A percentile compares a stretch with the other conserved stretches of the same genome.
Conservation (phyloP, 176 grass and related monocot species). For the Aegilops sharonensis region DNA sequence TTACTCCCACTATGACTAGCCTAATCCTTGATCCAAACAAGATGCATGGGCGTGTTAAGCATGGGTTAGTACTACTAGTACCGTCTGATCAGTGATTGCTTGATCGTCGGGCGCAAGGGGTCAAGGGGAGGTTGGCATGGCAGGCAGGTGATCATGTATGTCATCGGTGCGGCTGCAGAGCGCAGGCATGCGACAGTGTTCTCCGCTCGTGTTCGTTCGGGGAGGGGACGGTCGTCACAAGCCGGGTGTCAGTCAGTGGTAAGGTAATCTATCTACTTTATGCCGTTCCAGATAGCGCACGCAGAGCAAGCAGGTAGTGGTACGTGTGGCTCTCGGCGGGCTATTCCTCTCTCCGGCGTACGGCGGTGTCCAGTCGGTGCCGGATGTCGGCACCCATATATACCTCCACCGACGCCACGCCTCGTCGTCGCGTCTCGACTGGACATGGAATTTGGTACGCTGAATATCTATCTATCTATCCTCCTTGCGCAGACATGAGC, state of each 20-base stretch:
- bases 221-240: not conserved
- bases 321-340: not conserved
- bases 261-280: not conserved
- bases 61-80: too few relatives aligned
- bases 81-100: too few relatives aligned
- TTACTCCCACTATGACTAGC: too few relatives aligned
- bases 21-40: too few relatives aligned
- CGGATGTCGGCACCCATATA: not conserved
- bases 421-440: not conserved
- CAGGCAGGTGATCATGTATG: not conserved
- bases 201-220: not conserved
- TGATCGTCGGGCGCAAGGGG: not conserved
- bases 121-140: not conserved
- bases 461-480: too few relatives aligned
- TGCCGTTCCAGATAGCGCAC: too few relatives aligned
- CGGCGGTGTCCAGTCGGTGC: not conserved
- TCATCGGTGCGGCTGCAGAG: not conserved
- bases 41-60: too few relatives aligned
- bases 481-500: too few relatives aligned
- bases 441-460: too few relatives aligned
- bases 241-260: not conserved
- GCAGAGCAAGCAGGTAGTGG: not conserved
- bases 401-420: not conserved
- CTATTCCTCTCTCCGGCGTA: not conserved
- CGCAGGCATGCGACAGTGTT: not conserved